phyloP scores from a whole-genome alignment of 768 basidiomycete species.

The Lentinula raphanica region DNA sequence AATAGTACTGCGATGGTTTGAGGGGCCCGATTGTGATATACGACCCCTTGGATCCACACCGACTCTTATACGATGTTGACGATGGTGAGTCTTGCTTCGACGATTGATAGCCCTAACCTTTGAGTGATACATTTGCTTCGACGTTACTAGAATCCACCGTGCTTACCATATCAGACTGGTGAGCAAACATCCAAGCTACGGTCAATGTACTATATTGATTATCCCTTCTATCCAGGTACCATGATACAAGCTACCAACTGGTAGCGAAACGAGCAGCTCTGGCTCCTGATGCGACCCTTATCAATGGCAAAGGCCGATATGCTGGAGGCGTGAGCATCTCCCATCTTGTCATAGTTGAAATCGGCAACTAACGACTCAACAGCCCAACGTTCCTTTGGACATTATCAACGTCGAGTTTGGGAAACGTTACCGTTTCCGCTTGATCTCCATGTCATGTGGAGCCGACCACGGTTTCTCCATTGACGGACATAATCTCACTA shows the following conservation, averaged over 20 bases:
- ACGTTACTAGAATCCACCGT: neutral
- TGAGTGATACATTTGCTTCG: neutral
- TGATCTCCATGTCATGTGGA: slow-evolving; percentile 44
- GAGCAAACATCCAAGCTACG: neutral
- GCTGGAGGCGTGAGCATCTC: slow-evolving; percentile 25
- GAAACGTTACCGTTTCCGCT: slow-evolving; percentile 48
- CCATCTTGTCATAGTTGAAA: slow-evolving; percentile 6
- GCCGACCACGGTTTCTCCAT: slow-evolving; percentile 39
- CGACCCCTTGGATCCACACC: slow-evolving; percentile 36
- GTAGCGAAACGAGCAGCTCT: slow-evolving; percentile 9
- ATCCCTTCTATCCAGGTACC: slow-evolving; percentile 27
- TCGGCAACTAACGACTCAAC: neutral
- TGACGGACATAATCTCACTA: slow-evolving; percentile 32
- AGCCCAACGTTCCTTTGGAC: slow-evolving; percentile 7
- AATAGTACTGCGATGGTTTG: slow-evolving; percentile 16
- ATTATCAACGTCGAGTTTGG: slow-evolving; percentile 36
- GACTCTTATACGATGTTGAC: slow-evolving; percentile 39
- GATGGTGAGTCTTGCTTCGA: slow-evolving; percentile 23
- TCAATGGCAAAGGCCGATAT: slow-evolving; percentile 43
- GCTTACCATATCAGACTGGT: slow-evolving; percentile 13
- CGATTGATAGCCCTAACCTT: neutral
- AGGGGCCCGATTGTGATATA: slow-evolving; percentile 31
- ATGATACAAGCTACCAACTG: slow-evolving; percentile 19
- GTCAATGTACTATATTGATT: slow-evolving; percentile 3
- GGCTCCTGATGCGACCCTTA: slow-evolving; percentile 29